These are phyloP conservation scores for Hypholoma sublateritium DNA, from an alignment of 768 basidiomycete species.

Conservation along the genomic window DNA sequence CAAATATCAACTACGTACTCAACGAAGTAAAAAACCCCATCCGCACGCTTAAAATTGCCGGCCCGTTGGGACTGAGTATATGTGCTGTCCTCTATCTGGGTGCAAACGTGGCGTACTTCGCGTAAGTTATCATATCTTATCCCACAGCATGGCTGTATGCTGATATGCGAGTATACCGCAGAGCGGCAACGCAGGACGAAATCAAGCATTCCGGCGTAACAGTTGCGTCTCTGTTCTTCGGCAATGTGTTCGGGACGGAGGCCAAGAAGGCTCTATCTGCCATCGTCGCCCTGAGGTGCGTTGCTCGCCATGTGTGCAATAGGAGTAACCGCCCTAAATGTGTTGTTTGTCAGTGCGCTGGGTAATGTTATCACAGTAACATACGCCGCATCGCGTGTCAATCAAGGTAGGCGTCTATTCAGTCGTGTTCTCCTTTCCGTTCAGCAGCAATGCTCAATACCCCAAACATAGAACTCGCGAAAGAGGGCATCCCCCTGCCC, in stretches of 20 bases:
- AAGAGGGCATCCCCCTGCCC: slow-evolving; percentile 61
- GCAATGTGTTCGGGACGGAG: slow-evolving; percentile 52
- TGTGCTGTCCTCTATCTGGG: slow-evolving; percentile 53
- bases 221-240: slow-evolving; percentile 61
- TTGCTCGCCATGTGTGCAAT: neutral
- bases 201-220: slow-evolving; percentile 50
- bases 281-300: slow-evolving; percentile 57
- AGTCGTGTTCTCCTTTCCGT: neutral
- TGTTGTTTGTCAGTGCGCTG: slow-evolving; percentile 12
- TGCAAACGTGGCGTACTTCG: slow-evolving; percentile 60
- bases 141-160: neutral
- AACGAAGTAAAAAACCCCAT: slow-evolving; percentile 62
- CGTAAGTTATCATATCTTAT: slow-evolving; percentile 20
- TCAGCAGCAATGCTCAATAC: neutral
- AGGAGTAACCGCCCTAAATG: neutral
- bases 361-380: slow-evolving; percentile 34
- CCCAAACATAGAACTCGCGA: slow-evolving; percentile 46
- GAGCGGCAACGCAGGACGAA: slow-evolving; percentile 46
- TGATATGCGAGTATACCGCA: neutral
- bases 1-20: slow-evolving; percentile 56
- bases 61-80: slow-evolving; percentile 55
- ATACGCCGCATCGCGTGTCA: slow-evolving; percentile 49
- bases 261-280: slow-evolving; percentile 57
- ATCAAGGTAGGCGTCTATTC: slow-evolving; percentile 37
- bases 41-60: slow-evolving; percentile 61